phyloP scores from a whole-genome alignment of 495 filamentous ascomycete species.

The Chaetomium tenue region DNA sequence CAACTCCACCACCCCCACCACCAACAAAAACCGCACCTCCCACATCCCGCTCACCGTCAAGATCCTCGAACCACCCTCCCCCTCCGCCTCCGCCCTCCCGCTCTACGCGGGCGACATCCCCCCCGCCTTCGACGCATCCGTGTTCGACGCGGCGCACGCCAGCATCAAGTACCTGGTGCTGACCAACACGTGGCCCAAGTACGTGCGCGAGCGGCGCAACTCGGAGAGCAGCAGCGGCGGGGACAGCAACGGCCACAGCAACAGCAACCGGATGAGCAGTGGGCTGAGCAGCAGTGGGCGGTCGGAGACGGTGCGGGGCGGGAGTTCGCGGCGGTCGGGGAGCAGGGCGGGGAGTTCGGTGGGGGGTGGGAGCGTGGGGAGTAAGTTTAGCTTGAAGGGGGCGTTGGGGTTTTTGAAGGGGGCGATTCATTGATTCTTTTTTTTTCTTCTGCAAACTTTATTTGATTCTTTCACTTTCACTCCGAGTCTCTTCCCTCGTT shows the following conservation, averaged over 20 bases:
- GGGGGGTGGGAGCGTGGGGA: constrained; percentile 4
- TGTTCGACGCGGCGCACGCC: constrained; percentile 60
- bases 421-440: background rate
- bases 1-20: constrained; percentile 1
- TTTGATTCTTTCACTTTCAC: background rate
- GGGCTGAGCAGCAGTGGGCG: background rate
- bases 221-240: constrained; percentile 17
- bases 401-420: constrained; percentile 25
- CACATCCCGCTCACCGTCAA: constrained; percentile 16
- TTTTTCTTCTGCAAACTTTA: background rate
- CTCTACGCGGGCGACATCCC: constrained; percentile 45
- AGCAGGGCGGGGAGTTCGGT: background rate
- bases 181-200: constrained; percentile 70
- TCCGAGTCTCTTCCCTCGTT: background rate
- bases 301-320: background rate
- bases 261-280: constrained; percentile 4
- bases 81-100: constrained; percentile 1
- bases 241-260: too few species aligned
- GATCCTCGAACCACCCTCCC: background rate
- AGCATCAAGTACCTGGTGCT: constrained; percentile 68
- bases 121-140: constrained; percentile 46
- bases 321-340: background rate
- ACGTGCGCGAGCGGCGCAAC: constrained; percentile 43
- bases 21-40: background rate
- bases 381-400: constrained; percentile 17